Base-by-base conservation (phyloP, 2,329 filamentous ascomycete species). In the Hypoxylon sp. region DNA sequence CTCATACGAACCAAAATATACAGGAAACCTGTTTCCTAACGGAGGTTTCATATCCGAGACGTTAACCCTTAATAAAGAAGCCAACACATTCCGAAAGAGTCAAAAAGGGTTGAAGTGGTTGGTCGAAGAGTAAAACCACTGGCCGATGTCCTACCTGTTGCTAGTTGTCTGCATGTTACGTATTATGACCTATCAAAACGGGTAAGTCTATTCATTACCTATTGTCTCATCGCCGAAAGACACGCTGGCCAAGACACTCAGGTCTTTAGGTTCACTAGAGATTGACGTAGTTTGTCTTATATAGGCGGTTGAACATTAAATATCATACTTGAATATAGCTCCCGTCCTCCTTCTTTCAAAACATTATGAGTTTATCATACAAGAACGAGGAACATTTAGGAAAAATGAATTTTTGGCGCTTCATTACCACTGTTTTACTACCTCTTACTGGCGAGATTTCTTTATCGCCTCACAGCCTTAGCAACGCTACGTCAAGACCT, bases 321-420 rank as follows among this genome's bases (percentile, higher is more conserved):
- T 37, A n/a, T 37, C 6, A 11, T 10, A 19, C 3, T 8, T 44
- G 19, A 17, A 42, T 17, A 11, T 17, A 22, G 39, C 39, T 10
- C 11, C 9, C 14, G 5, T 44, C 17, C 11, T 22, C 39, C 3
- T 17, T 22, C n/a, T 22, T 10, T 9, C n/a, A 19, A 44, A 42
- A 17, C 26, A 42, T 6, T 10, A 44, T 10, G 5, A 31, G 14
- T 14, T 4, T n/a, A 48, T n/a, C 29, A 44, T 55, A 39, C n/a
- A 54, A 8, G 0, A 35, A n/a, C 19, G 42, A 22, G 2, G 3
- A 37, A 24, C 19, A 42, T 14, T 24, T 26, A 1, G 2, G 11
- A 54, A 54, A 37, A 29, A 61, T 61, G 58, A 4, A 3, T 37
- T 14, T 42, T 6, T 54, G 29, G 14, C 17, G 14, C 22, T 5